phyloP scores from a whole-genome alignment of 2,329 filamentous ascomycete species.

The Trichoderma sp. region DNA sequence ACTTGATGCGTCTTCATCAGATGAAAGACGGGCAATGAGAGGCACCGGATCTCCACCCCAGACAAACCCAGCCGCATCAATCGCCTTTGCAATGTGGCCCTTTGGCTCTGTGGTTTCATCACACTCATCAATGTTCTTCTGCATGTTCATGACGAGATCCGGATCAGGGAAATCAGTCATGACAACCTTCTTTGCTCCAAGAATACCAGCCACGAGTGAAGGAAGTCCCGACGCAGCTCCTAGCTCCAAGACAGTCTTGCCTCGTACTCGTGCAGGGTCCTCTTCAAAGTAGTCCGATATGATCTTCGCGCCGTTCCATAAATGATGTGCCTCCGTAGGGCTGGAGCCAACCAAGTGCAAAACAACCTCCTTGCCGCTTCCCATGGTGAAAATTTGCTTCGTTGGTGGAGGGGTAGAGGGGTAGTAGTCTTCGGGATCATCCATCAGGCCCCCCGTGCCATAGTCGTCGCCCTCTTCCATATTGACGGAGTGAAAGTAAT shows the following conservation, averaged over 20 bases:
- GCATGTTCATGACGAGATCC: slow-evolving; percentile 78
- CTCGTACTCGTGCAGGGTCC: slow-evolving; percentile 60
- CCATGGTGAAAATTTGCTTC: slow-evolving; percentile 67
- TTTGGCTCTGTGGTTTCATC: slow-evolving; percentile 36
- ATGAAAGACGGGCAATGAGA: slow-evolving; percentile 58
- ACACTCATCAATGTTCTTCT: slow-evolving; percentile 67
- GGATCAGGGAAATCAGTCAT: slow-evolving; percentile 87
- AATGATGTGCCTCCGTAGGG: slow-evolving; percentile 82
- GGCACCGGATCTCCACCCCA: slow-evolving; percentile 70
- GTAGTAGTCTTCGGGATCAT: slow-evolving; percentile 79
- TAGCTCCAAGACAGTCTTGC: slow-evolving; percentile 77
- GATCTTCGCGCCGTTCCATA: slow-evolving; percentile 87
- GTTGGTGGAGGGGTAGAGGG: slow-evolving; percentile 74
- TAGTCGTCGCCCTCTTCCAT: slow-evolving; percentile 40
- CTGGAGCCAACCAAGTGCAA: slow-evolving; percentile 84
- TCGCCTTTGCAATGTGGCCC: slow-evolving; percentile 33
- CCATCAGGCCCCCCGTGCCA: slow-evolving; percentile 59
- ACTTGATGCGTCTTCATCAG: slow-evolving; percentile 5
- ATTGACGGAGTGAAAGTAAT: not conserved
- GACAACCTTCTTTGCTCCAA: slow-evolving; percentile 69
- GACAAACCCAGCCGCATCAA: slow-evolving; percentile 70
- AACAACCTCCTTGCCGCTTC: slow-evolving; percentile 61
- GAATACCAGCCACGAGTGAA: slow-evolving; percentile 70
- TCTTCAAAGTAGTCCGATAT: slow-evolving; percentile 76
- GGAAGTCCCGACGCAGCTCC: slow-evolving; percentile 86